These are phyloP conservation scores for Psidium friedrichsthalianum DNA, from an alignment of 345 rosid genomes.

Conservation along the genomic window DNA sequence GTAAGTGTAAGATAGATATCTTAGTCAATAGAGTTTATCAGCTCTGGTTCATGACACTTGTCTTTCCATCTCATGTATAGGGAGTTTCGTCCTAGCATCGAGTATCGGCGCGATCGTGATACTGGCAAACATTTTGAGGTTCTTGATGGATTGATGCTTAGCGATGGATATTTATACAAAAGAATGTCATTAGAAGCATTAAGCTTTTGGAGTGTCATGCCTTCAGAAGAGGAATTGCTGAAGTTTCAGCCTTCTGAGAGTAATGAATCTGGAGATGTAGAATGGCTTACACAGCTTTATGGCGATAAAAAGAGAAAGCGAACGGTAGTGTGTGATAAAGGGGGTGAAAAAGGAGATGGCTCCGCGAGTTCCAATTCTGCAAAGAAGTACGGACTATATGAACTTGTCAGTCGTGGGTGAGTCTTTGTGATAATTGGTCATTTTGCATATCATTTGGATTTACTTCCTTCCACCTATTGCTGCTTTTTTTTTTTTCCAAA, in stretches of 20 bases:
- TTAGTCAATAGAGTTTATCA: background rate
- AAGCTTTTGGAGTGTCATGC: conserved; percentile 53
- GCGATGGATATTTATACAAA: conserved; percentile 80
- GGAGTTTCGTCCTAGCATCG: conserved; percentile 85
- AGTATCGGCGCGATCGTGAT: conserved; percentile 77
- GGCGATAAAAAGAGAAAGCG: conserved; percentile 59
- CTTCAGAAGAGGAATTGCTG: conserved; percentile 69
- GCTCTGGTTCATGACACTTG: background rate
- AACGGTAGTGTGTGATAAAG: conserved; percentile 28
- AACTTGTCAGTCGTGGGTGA: conserved; percentile 80
- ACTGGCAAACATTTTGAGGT: conserved; percentile 51
- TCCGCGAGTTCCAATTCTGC: conserved; percentile 37
- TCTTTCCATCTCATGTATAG: conserved; percentile 21
- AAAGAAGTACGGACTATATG: conserved; percentile 39
- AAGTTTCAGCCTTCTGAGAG: conserved; percentile 61
- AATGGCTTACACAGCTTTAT: conserved; percentile 90
- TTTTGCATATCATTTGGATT: background rate
- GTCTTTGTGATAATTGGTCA: conserved; percentile 5
- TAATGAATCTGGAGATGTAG: conserved; percentile 49
- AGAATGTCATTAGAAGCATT: conserved; percentile 71
- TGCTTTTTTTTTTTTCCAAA: background rate
- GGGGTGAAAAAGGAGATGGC: conserved; percentile 60
- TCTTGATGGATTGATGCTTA: conserved; percentile 81
- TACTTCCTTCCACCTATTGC: background rate
- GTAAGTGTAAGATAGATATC: conserved; percentile 58